Conservation (phyloP, 176 grass and related monocot genomes). For the Miscanthus lutarioriparius region DNA sequence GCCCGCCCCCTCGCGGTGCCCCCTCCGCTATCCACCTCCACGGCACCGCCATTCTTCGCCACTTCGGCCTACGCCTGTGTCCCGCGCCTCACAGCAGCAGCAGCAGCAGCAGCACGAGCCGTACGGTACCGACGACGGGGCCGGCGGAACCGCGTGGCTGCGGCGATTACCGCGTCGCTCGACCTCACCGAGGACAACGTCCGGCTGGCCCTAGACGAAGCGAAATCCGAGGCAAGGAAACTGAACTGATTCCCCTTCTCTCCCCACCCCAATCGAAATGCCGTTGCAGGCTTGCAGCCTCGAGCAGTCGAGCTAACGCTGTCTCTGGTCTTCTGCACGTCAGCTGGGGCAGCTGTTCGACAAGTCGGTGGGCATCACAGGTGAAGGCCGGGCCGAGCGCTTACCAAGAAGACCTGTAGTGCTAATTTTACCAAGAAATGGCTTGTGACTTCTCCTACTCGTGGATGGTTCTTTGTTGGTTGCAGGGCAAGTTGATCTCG, state of each 20-base stretch:
- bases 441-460: neutral
- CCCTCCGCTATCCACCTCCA: neutral
- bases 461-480: neutral
- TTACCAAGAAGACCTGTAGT: neutral
- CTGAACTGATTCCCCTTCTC: neutral
- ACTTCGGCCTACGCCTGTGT: neutral
- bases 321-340: conserved; percentile 5
- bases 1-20: neutral
- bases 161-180: conserved; percentile 56
- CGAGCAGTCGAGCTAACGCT: conserved; percentile 24
- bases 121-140: conserved; percentile 16
- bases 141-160: neutral
- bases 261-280: neutral
- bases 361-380: conserved; percentile 80
- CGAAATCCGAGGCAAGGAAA: conserved; percentile 60
- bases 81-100: neutral
- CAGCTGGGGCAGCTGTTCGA: conserved; percentile 96
- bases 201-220: conserved; percentile 57
- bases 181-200: conserved; percentile 95
- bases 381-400: conserved; percentile 28
- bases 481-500: conserved; percentile 73
- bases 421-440: neutral
- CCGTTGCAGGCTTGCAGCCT: neutral
- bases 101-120: neutral
- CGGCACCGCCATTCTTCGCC: neutral